Base-by-base conservation (phyloP, 2,329 filamentous ascomycete genomes). In the Colletotrichum tofieldiae region DNA sequence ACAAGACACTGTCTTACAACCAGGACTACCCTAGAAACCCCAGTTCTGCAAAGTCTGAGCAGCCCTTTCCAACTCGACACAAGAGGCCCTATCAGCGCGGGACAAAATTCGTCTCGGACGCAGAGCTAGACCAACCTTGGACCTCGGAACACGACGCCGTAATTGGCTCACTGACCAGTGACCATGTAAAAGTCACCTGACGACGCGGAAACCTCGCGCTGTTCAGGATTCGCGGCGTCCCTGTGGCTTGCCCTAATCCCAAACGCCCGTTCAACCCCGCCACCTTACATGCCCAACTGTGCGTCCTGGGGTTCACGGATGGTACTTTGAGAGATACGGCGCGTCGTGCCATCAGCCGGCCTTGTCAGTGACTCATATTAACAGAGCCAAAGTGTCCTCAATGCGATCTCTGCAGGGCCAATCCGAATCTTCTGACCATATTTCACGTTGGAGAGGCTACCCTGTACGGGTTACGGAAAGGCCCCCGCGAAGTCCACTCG, bases 101-200 rank as follows among this genome's bases (percentile, higher is more conserved):
- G 20, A n/a, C 11, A 18, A 45, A 39, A n/a, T 39, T 41, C n/a
- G 37, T 26, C 35, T n/a, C 3, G 11, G n/a, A 26, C n/a, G 35
- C n/a, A 39, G 35, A 23, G 54, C 20, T 32, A 56, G 11, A 37
- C 32, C 32, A 3, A 16, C 29, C 11, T n/a, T n/a, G 32, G 52
- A 56, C 11, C 14, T 55, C 2, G 4, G 18, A 56, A 41, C n/a
- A 23, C n/a, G 20, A 9, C 54, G 1, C 20, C 54, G 3, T 55
- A 5, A 20, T 35, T 35, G 12, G n/a, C 3, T 39, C 4, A 9
- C 55, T 18, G n/a, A 5, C 8, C 6, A 26, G n/a, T 12, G 8
- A 11, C 37, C 14, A 23, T 20, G 35, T 9, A 51, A 47, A 11
- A 43, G 55, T 66, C 64, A 66, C 64, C 55, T 66, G 64, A 61